Evolutionary conservation across 1,284 basidiomycete species (phyloP).

Genomic region (Vanrija pseudolonga): DNA sequence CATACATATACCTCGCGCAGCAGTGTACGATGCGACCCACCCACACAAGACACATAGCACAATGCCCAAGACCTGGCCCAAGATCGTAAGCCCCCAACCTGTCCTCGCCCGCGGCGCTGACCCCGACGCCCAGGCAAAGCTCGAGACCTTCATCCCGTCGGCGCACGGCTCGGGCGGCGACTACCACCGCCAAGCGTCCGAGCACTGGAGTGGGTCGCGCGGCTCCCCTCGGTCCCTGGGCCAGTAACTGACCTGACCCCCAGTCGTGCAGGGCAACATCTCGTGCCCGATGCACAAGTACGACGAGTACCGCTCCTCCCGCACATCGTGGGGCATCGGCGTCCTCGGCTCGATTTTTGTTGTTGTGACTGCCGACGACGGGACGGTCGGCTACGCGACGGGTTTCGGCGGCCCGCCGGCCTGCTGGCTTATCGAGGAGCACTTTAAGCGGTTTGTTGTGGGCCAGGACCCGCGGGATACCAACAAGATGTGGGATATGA

Average conservation of each 20-base stretch:
- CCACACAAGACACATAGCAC: background rate
- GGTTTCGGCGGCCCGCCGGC: conserved; percentile 57
- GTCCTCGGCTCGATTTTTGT: conserved; percentile 54
- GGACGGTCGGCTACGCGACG: conserved; percentile 54
- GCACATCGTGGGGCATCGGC: conserved; percentile 52
- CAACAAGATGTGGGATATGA: conserved; percentile 54
- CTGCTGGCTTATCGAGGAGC: conserved; percentile 57
- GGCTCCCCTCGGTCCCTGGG: background rate
- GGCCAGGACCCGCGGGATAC: conserved; percentile 55
- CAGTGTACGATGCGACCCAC: no score
- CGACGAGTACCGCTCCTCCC: conserved; percentile 52
- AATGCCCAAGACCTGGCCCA: conserved; percentile 20
- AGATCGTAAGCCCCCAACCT: conserved; percentile 15
- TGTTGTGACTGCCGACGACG: conserved; percentile 54
- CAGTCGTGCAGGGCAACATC: conserved; percentile 47
- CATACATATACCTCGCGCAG: background rate
- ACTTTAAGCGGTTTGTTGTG: conserved; percentile 55
- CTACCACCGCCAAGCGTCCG: conserved; percentile 51
- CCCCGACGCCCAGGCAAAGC: conserved; percentile 30
- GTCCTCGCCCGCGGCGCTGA: background rate
- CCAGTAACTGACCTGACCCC: background rate
- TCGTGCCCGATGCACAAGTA: conserved; percentile 54
- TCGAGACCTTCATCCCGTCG: conserved; percentile 51
- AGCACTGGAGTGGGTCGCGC: conserved; percentile 45
- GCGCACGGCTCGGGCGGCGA: conserved; percentile 54